phyloP scores from a whole-genome alignment of 176 grass and related monocot species.

The Cenchrus fungigraminus region DNA sequence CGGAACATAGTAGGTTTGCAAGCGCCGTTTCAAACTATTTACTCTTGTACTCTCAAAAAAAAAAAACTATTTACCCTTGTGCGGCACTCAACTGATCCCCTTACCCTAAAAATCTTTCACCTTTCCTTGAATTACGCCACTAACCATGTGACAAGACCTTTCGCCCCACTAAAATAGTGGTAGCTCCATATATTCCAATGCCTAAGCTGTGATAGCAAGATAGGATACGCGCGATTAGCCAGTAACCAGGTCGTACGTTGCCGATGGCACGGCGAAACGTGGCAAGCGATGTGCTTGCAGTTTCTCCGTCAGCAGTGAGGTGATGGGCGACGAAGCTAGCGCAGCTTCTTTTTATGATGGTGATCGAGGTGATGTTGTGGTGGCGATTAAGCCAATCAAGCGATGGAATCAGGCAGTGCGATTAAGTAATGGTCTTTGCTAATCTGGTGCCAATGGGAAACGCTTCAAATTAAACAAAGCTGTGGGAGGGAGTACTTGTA shows the following conservation, averaged over 20 bases:
- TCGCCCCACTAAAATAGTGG: conserved; percentile 11
- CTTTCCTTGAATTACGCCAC: conserved; percentile 63
- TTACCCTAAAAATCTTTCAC: conserved; percentile 34
- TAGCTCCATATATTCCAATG: conserved; percentile 13
- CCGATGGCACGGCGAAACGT: conserved; percentile 59
- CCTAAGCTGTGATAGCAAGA: conserved; percentile 21
- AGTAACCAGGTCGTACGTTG: conserved; percentile 45
- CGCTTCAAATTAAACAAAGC: conserved; percentile 42
- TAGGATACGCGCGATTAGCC: conserved; percentile 36
- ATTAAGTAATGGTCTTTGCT: conserved; percentile 36
- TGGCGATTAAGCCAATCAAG: neutral
- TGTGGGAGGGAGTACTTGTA: conserved; percentile 20
- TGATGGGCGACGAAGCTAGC: neutral
- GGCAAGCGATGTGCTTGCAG: neutral
- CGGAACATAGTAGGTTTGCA: conserved; percentile 28
- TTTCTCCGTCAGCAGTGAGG: conserved; percentile 12
- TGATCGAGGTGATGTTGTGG: conserved; percentile 2
- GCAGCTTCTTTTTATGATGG: conserved; percentile 12
- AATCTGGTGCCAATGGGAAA: conserved; percentile 48
- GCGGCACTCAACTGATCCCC: conserved; percentile 12
- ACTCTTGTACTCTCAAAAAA: neutral
- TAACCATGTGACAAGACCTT: conserved; percentile 49
- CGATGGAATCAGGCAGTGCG: conserved; percentile 30
- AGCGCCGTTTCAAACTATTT: neutral
- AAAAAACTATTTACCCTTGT: neutral